A percentile compares a stretch with the other conserved stretches of the same genome.
These are phyloP conservation scores for Aureobasidium sp. DNA, from an alignment of 2,329 filamentous ascomycete species.

Conservation along the genomic window DNA sequence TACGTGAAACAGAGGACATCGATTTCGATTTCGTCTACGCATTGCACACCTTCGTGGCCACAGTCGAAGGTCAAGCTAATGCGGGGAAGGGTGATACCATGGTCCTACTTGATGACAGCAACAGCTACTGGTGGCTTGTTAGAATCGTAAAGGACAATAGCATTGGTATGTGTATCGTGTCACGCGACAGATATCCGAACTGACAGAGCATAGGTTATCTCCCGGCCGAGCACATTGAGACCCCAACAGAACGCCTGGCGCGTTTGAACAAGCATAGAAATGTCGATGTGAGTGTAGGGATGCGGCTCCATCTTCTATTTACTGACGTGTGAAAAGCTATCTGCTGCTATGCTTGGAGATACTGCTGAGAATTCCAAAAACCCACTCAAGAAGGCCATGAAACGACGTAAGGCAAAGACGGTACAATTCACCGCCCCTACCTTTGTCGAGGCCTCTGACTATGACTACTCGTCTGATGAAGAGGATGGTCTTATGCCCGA, in stretches of 20 bases:
- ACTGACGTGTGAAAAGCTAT: constrained; percentile 44
- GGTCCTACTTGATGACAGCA: constrained; percentile 96
- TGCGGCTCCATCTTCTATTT: constrained; percentile 19
- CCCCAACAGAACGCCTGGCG: constrained; percentile 87
- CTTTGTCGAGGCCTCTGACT: constrained; percentile 80
- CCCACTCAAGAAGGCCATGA: constrained; percentile 75
- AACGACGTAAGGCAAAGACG: constrained; percentile 73
- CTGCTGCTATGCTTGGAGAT: constrained; percentile 64
- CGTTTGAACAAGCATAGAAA: constrained; percentile 96
- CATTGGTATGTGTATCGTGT: constrained; percentile 53
- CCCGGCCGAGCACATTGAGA: constrained; percentile 96
- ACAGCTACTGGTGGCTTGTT: constrained; percentile 99
- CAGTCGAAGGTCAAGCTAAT: constrained; percentile 96
- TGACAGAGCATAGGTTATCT: constrained; percentile 64
- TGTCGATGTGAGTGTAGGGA: constrained; percentile 67
- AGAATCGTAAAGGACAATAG: constrained; percentile 95
- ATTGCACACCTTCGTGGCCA: constrained; percentile 93
- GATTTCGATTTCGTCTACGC: constrained; percentile 99
- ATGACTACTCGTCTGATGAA: constrained; percentile 71
- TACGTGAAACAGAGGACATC: constrained; percentile 94
- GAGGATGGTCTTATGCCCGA: constrained; percentile 23
- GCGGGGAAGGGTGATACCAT: constrained; percentile 98
- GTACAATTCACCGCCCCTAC: constrained; percentile 81
- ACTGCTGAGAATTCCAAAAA: constrained; percentile 75
- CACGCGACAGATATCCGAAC: not conserved